Evolutionary conservation across 305 asterid genomes (phyloP).

Genomic region (Solanum aculeatissimum): DNA sequence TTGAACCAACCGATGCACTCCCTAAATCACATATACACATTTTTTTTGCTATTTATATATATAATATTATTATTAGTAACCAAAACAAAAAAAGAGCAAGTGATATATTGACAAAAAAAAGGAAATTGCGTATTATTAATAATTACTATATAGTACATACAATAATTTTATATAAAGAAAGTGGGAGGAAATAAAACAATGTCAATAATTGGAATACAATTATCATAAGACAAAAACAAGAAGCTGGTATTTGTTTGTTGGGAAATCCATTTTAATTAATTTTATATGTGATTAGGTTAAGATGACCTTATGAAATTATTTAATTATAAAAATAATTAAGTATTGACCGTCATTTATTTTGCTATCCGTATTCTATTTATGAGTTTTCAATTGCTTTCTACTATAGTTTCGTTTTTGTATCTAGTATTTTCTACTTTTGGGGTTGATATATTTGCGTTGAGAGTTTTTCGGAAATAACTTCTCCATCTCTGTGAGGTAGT

Average conservation of each 20-base stretch:
- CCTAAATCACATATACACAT: too few relatives aligned
- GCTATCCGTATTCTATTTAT: too few relatives aligned
- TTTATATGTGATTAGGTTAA: neutral
- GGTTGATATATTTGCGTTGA: too few relatives aligned
- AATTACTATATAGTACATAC: neutral
- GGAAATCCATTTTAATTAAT: neutral
- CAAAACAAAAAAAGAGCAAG: neutral
- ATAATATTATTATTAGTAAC: too few relatives aligned
- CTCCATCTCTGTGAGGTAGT: too few relatives aligned
- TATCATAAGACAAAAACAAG: neutral
- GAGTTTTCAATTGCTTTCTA: too few relatives aligned
- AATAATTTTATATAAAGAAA: neutral
- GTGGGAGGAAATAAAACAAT: neutral
- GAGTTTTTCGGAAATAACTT: too few relatives aligned
- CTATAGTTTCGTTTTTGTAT: too few relatives aligned
- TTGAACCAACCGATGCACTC: too few relatives aligned
- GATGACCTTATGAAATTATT: slow-evolving; percentile 29
- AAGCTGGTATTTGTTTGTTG: neutral
- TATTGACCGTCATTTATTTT: too few relatives aligned
- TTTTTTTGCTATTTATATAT: too few relatives aligned
- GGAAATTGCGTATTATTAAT: neutral
- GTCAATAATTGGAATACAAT: neutral
- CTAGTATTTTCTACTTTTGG: too few relatives aligned
- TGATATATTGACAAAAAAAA: neutral
- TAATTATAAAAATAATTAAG: neutral